Base-by-base conservation (phyloP, 257 asterid species). In the Plantago major region DNA sequence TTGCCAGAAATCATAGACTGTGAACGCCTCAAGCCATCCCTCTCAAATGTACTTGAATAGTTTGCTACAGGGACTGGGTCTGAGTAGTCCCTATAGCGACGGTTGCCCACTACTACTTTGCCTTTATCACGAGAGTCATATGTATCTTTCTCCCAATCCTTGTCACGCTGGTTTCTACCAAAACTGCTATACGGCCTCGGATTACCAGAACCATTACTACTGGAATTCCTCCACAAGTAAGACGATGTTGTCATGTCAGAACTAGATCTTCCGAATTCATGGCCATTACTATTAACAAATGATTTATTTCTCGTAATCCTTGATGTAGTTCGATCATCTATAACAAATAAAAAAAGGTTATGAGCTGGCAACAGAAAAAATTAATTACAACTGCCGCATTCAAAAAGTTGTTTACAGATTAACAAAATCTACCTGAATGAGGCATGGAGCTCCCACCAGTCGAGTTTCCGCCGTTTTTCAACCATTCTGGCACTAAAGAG, bases 401-500 rank as follows among this genome's bases (percentile, higher is more conserved):
- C 40, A 56, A 11, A 17, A 47, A 8, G 11, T 59, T 43, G 14
- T 8, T 42, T 40, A 17, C 18, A 28, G 22, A 48, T 30, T 43
- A 10, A 7, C 42, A 42, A 46, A 26, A 3, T 30, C 22, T 70
- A 88, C 96, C 95, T 79, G 85, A 72, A 63, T 72, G 89, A 48
- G 87, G 42, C 7, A 60, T 28, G 46, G 82, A 55, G 64, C 87
- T 72, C 42, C 81, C 76, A 57, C 76, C 73, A 63, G 77, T 67
- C 64, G 69, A 74, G 74, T 67, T 78, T 65, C 87, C 90, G 65
- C 84, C 55, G 65, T 70, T 88, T 76, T 78, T 91, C 81, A 88
- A 78, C 98, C 98, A 91, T 75, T 86, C 84, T 0, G 98, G 98
- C 49, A 81, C 87, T 62, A 91, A 78, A 61, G 86, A 71, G 50